Evolutionary conservation across 2,329 filamentous ascomycete genomes (phyloP), one percentile per base, ranked within the genome.

Genomic region (Colletotrichum sidae): DNA sequence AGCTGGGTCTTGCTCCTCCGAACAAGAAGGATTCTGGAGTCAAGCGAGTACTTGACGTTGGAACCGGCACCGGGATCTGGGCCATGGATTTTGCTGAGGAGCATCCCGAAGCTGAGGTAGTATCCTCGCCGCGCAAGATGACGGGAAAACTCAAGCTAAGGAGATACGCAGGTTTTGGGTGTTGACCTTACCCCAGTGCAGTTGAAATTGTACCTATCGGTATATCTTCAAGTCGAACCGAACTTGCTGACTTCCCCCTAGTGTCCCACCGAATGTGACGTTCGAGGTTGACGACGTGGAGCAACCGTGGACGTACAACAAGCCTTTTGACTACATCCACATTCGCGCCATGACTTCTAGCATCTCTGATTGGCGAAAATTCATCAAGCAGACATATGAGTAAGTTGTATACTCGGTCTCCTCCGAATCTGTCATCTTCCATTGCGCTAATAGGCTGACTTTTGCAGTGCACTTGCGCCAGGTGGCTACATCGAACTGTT

Each of bases 161-260:
- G 15, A 25, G 39, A 12, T 2, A 2, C 35, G 4, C 50, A 69
- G 68, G 70, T 72, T 6, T 46, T 71, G 8, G 73, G 74, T 2
- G 70, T 75, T 17, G 77, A 79, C 55, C 59, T 78, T 2, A 72
- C 71, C 6, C 75, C 76, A 1, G 74, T 78, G 9, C 76, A 78
- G 45, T 75, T 75, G 4, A 33, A 42, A 55, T 75, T 71, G 72
- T 73, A 55, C 15, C 15, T 17, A 17, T n/a, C n/a, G n/a, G n/a
- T n/a, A n/a, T n/a, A n/a, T n/a, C n/a, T n/a, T n/a, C n/a, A n/a
- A n/a, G n/a, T n/a, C n/a, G n/a, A n/a, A n/a, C n/a, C n/a, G n/a
- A n/a, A n/a, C n/a, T n/a, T n/a, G n/a, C n/a, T n/a, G n/a, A n/a
- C n/a, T n/a, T n/a, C n/a, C n/a, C n/a, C 2, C 45, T 34, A 70